Evolutionary conservation across 805 yeast genomes (phyloP), one percentile per base, ranked within the genome.

Genomic region (Sugiyamaella boreocaroliniensis): DNA sequence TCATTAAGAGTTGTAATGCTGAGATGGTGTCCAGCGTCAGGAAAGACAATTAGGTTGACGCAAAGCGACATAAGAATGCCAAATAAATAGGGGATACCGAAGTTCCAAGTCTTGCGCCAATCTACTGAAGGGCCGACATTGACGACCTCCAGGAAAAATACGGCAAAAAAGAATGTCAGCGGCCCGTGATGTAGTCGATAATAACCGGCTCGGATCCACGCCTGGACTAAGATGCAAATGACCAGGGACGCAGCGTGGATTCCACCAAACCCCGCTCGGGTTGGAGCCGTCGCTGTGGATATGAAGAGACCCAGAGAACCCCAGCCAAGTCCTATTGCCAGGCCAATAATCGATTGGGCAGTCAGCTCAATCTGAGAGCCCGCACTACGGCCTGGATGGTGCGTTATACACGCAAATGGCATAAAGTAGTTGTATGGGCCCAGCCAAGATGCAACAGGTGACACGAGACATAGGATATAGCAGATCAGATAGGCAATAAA

Each of bases 311-410:
- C 73, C 22, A 76, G 53, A 0, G 76, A 61, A 1, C 76, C 67
- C 76, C 79, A 75, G 0, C 74, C 80, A 42, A 75, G 54, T 1
- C 76, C 80, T 3, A 75, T 49, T 0, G 69, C 66, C 0, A 67
- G 62, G 0, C 81, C 81, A 0, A 69, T 0, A 1, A 73, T 60
- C 0, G 80, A 72, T 12, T 64, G 64, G 2, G 71, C 1, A 0
- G 77, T 69, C 51, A 76, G 70, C 58, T 77, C 81, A 2, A 75
- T 12, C 59, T 77, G 81, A 1, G 75, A 68, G 10, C 81, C 80
- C 6, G 74, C 48, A 4, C 71, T 66, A 50, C 78, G 71, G 1
- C 70, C 76, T 0, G 81, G 79, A 60, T 77, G 82, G 49, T 74
- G 76, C 10, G 76, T 58, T 4, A 77, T 37, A 0, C 69, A 68